Percentiles rank a stretch among this genome's conserved stretches.
Evolutionary conservation across 306 rosid genomes (phyloP).

Genomic region (Dalbergia oliveri): DNA sequence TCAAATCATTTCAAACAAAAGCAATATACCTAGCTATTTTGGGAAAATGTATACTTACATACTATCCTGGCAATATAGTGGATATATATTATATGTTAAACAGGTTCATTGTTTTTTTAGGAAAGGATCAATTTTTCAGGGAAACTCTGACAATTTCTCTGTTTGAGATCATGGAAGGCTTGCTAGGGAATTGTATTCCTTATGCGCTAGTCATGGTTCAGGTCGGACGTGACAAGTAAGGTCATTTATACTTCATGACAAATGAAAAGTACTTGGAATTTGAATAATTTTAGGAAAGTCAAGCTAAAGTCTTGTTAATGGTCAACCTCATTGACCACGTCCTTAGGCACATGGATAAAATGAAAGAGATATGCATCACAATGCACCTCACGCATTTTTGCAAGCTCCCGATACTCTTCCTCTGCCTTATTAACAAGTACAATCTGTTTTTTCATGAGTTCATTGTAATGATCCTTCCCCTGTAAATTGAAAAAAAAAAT

Average conservation of each 20-base stretch:
- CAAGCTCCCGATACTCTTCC: slow-evolving; percentile 54
- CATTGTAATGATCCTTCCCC: slow-evolving; percentile 78
- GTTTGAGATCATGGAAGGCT: neutral
- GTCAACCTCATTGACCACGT: slow-evolving; percentile 14
- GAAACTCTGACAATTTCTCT: neutral
- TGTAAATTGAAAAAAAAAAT: slow-evolving; percentile 36
- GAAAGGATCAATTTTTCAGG: no score
- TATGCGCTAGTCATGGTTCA: no score
- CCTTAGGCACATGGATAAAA: slow-evolving; percentile 4
- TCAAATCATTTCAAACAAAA: no score
- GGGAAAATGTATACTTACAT: no score
- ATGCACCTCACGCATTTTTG: slow-evolving; percentile 65
- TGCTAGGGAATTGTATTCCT: no score
- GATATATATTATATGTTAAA: no score
- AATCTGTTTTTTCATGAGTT: slow-evolving; percentile 71
- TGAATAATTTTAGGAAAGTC: neutral
- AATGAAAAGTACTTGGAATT: neutral
- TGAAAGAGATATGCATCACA: slow-evolving; percentile 39
- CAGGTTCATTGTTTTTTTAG: no score
- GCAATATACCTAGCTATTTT: no score
- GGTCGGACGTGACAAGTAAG: neutral
- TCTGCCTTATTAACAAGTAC: slow-evolving; percentile 73
- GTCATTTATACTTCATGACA: neutral
- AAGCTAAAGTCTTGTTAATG: neutral
- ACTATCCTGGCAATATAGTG: no score